Base-by-base conservation (phyloP, 805 yeast genomes). In the Blastobotrys terrestris region DNA sequence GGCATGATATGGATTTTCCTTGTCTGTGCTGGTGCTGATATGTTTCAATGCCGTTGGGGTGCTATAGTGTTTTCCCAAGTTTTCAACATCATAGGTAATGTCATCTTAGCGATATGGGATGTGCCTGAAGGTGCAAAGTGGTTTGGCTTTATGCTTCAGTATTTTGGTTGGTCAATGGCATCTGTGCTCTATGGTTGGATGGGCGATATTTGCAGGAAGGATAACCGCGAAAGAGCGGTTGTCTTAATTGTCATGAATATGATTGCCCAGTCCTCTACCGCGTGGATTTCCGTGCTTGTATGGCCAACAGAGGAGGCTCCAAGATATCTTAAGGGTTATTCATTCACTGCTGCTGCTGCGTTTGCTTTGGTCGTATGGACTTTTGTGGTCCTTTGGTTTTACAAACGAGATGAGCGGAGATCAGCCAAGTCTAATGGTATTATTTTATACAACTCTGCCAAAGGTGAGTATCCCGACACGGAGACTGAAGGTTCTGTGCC, bases 101-200 rank as follows among this genome's bases (percentile, higher is more conserved):
- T 73, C 14, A 69, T 80, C 48, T 64, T 81, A 49, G 79, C 83
- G 2, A 76, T 73, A 8, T 80, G 85, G 85, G 52, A 75, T 50
- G 77, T 80, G 13, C 74, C 79, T 1, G 79, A 77, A 56, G 57
- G 73, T 11, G 81, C 81, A 6, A 80, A 79, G 61, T 79, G 83
- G 83, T 81, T 79, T 67, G 85, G 81, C 1, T 81, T 74, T 67
- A 71, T 77, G 63, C 63, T 79, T 44, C 81, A 77, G 57, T 80
- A 78, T 62, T 73, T 76, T 50, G 82, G 82, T 6, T 76, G 81
- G 79, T 80, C 84, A 13, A 76, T 77, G 76, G 81, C 84, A 2
- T 78, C 84, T 0, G 80, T 78, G 0, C 63, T 78, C 26, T 81
- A 79, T 62, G 75, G 81, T 15, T 81, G 84, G 83, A 75, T 74